These are phyloP conservation scores for Pinus taeda DNA, from an alignment of 75 land plant genomes.

Conservation along the genomic window DNA sequence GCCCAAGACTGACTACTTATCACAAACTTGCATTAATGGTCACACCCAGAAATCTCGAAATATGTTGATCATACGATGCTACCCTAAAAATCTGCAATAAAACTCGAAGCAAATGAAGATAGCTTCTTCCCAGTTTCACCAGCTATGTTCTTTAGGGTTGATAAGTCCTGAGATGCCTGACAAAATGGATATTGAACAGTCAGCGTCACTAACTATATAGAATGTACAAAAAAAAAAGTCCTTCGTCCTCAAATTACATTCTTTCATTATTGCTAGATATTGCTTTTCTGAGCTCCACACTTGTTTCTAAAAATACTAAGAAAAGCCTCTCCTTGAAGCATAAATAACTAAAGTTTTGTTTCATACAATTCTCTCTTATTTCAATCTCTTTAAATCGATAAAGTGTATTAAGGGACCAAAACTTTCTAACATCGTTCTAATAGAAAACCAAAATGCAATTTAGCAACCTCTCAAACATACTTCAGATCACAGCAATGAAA, in stretches of 20 bases:
- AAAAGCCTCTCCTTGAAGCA: neutral
- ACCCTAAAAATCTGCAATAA: conserved; percentile 79
- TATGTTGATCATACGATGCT: conserved; percentile 40
- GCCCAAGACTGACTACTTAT: neutral
- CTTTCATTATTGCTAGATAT: conserved; percentile 1
- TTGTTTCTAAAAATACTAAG: neutral
- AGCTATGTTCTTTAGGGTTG: conserved; percentile 78
- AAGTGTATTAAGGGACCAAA: neutral
- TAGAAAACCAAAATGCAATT: neutral
- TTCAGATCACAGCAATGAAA: neutral
- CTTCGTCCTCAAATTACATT: neutral
- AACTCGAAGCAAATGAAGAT: conserved; percentile 68
- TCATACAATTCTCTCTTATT: neutral
- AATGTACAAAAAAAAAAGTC: neutral
- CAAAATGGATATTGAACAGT: neutral
- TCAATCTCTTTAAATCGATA: neutral
- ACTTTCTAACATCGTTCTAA: neutral
- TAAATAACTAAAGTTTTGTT: neutral
- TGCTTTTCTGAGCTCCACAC: neutral
- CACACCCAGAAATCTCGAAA: neutral
- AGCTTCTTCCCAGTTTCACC: conserved; percentile 93
- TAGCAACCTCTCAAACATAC: neutral
- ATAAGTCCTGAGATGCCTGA: conserved; percentile 89
- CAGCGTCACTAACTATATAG: neutral
- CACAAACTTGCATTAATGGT: neutral